Conservation (phyloP, 768 basidiomycete genomes). For the Rhizopogon roseolus region DNA sequence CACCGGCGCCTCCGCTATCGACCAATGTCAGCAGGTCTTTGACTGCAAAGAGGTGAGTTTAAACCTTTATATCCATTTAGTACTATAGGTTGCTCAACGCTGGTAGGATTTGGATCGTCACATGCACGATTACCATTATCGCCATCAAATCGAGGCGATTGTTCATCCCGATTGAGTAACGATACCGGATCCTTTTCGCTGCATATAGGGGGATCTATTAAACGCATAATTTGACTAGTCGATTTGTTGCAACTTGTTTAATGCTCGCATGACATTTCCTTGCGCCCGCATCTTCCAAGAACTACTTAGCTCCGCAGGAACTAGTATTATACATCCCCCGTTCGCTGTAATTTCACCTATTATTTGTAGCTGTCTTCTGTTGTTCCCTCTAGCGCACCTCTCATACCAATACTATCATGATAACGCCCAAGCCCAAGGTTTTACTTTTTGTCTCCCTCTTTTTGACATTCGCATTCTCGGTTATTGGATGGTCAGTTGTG, state of each 20-base stretch:
- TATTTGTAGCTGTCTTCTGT: not conserved
- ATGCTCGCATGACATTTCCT: too few relatives aligned
- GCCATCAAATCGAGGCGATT: not conserved
- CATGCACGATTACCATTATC: not conserved
- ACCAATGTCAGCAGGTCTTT: conserved; percentile 22
- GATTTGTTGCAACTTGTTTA: not conserved
- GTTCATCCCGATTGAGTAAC: not conserved
- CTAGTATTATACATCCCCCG: too few relatives aligned
- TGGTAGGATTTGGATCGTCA: conserved; percentile 6
- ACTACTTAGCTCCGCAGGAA: too few relatives aligned
- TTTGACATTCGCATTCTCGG: conserved; percentile 25
- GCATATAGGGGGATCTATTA: not conserved
- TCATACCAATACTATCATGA: not conserved
- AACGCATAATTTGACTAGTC: too few relatives aligned
- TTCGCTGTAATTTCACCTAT: not conserved
- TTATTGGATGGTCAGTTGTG: conserved; percentile 7
- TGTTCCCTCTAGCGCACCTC: not conserved
- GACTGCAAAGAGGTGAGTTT: conserved; percentile 23
- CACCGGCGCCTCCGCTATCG: conserved; percentile 14
- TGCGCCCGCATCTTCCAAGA: not conserved
- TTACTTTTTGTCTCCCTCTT: conserved; percentile 13
- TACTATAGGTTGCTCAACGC: not conserved
- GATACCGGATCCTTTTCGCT: not conserved
- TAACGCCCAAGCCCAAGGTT: not conserved
- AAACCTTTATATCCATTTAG: not conserved